A percentile compares a stretch with the other conserved stretches of the same genome.
Conservation (phyloP, 1,139 yeast species). For the Debaryomyces sp. region DNA sequence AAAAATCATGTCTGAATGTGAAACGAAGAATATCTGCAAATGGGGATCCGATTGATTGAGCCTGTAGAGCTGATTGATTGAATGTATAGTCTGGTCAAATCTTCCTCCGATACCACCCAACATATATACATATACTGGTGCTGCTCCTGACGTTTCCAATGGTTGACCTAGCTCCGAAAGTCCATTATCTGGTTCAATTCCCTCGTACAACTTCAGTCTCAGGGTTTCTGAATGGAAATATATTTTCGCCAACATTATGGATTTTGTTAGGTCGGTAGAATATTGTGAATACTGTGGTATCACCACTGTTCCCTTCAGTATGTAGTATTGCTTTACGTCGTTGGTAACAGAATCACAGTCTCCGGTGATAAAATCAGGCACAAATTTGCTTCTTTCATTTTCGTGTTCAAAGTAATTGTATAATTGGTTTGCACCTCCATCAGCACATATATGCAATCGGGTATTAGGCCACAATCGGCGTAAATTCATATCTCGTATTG, state of each 20-base stretch:
- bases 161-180: constrained; percentile 34
- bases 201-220: constrained; percentile 16
- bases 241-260: constrained; percentile 40
- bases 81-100: constrained; percentile 87
- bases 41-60: constrained; percentile 28
- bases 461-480: constrained; percentile 59
- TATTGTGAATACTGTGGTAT: constrained; percentile 70
- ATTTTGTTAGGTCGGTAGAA: constrained; percentile 79
- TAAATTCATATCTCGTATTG: constrained; percentile 39
- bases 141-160: constrained; percentile 2
- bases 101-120: constrained; percentile 89
- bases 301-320: constrained; percentile 46
- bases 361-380: constrained; percentile 80
- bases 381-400: constrained; percentile 26
- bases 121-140: constrained; percentile 24
- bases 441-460: constrained; percentile 72
- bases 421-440: constrained; percentile 86
- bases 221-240: constrained; percentile 33
- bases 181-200: constrained; percentile 38
- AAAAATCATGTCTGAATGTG: constrained; percentile 61
- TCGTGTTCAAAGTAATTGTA: constrained; percentile 45
- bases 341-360: constrained; percentile 76
- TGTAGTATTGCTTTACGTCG: constrained; percentile 55
- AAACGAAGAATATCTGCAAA: constrained; percentile 40
- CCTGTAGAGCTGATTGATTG: constrained; percentile 64